Evolutionary conservation across 139 green algal genomes (phyloP).

Genomic region (Tetratostichococcus sp.): DNA sequence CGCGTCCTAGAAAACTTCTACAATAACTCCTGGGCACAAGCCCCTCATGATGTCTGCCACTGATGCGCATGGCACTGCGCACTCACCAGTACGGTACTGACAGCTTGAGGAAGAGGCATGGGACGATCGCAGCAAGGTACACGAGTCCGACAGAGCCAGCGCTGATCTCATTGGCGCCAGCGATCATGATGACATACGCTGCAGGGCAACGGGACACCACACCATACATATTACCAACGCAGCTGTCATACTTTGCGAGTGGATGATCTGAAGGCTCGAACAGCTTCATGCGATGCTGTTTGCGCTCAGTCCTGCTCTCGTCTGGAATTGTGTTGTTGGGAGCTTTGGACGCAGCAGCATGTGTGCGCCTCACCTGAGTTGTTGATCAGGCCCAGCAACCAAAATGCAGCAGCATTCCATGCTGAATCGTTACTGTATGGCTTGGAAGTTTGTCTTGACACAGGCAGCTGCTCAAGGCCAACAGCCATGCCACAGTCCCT

Average conservation of each 20-base stretch:
- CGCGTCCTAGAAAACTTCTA: too few relatives aligned
- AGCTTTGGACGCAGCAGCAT: too few relatives aligned
- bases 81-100: constrained; percentile 26
- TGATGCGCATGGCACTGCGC: too few relatives aligned
- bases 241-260: too few relatives aligned
- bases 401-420: not conserved
- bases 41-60: too few relatives aligned
- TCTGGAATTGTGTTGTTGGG: too few relatives aligned
- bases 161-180: constrained; percentile 51
- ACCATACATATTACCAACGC: too few relatives aligned
- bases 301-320: too few relatives aligned
- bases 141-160: constrained; percentile 47
- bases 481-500: not conserved
- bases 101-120: constrained; percentile 48
- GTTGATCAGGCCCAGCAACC: not conserved
- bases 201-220: too few relatives aligned
- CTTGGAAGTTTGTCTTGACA: not conserved
- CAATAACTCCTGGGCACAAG: too few relatives aligned
- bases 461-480: not conserved
- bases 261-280: too few relatives aligned
- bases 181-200: constrained; percentile 55
- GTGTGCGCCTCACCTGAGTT: not conserved
- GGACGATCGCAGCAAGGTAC: constrained; percentile 53
- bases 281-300: too few relatives aligned
- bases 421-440: not conserved